A percentile compares a stretch with the other conserved stretches of the same genome.
These are phyloP conservation scores for Euclidium syriacum DNA, from an alignment of 345 rosid species.

Conservation along the genomic window DNA sequence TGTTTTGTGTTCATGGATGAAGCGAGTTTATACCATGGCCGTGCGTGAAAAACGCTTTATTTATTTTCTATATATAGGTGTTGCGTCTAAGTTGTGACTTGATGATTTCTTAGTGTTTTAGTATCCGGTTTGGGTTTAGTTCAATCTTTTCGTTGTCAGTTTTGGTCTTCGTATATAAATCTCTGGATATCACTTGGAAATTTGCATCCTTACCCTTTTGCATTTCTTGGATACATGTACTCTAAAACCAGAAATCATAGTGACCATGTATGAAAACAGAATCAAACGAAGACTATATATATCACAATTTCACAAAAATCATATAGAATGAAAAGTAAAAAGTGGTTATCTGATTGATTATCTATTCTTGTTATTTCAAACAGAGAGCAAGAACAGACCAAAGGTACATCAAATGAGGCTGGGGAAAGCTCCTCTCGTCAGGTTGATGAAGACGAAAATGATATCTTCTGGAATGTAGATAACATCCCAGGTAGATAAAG, in stretches of 20 bases:
- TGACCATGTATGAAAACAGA: background rate
- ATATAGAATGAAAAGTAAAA: no score
- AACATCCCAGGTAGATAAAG: slow-evolving; percentile 62
- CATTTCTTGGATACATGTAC: background rate
- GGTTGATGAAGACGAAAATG: slow-evolving; percentile 53
- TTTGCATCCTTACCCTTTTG: background rate
- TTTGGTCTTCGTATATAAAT: background rate
- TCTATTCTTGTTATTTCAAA: background rate
- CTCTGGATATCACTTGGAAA: background rate
- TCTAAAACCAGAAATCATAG: background rate
- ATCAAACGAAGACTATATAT: no score
- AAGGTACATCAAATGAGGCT: slow-evolving; percentile 35
- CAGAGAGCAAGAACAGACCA: slow-evolving; percentile 65
- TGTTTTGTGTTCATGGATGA: slow-evolving; percentile 21
- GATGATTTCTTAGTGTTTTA: background rate
- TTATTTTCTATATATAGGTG: background rate
- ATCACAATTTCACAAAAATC: no score
- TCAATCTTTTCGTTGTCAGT: background rate
- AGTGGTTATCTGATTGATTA: background rate
- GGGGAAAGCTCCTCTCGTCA: slow-evolving; percentile 37
- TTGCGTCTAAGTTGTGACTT: slow-evolving; percentile 7
- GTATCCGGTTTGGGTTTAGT: background rate
- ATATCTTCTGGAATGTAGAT: slow-evolving; percentile 69
- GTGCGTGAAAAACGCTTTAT: background rate
- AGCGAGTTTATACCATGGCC: background rate